A percentile compares a stretch with the other conserved stretches of the same genome.
Conservation (phyloP, 2,329 filamentous ascomycete species). For the Rutstroemia sydowiana region DNA sequence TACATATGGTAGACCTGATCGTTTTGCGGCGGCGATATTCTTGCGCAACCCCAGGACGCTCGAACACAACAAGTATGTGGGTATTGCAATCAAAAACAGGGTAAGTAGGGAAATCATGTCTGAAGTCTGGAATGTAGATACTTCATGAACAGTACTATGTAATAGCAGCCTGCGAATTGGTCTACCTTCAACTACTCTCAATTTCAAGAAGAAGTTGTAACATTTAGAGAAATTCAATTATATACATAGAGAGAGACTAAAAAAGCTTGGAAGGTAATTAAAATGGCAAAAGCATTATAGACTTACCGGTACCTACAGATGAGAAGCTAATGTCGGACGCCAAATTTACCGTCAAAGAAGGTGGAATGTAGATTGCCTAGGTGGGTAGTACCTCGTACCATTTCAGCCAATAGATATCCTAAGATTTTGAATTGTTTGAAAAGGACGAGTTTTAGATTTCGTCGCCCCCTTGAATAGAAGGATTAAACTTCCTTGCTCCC, state of each 20-base stretch:
- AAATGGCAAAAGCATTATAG: too few species aligned
- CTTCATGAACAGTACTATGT: not conserved
- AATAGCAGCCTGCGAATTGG: too few species aligned
- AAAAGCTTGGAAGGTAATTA: too few species aligned
- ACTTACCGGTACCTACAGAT: too few species aligned
- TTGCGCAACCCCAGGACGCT: conserved; percentile 30
- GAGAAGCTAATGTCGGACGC: not conserved
- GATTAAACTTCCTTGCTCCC: too few species aligned
- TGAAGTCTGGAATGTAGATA: not conserved
- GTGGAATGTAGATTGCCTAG: not conserved
- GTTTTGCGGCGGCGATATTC: conserved; percentile 44
- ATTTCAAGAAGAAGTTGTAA: too few species aligned
- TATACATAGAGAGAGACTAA: too few species aligned
- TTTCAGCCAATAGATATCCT: not conserved
- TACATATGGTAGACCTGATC: conserved; percentile 45
- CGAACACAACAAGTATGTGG: conserved; percentile 20
- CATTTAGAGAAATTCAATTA: too few species aligned
- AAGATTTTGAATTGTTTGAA: not conserved
- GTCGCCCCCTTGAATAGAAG: too few species aligned
- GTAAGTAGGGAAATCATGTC: conserved; percentile 21
- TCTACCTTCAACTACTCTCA: too few species aligned
- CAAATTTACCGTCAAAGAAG: not conserved
- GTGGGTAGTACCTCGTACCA: not conserved
- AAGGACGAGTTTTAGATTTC: too few species aligned
- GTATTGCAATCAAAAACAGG: conserved; percentile 15